Base-by-base conservation (phyloP, 352 stramenopile species). In the Halophytophthora polymorphica region DNA sequence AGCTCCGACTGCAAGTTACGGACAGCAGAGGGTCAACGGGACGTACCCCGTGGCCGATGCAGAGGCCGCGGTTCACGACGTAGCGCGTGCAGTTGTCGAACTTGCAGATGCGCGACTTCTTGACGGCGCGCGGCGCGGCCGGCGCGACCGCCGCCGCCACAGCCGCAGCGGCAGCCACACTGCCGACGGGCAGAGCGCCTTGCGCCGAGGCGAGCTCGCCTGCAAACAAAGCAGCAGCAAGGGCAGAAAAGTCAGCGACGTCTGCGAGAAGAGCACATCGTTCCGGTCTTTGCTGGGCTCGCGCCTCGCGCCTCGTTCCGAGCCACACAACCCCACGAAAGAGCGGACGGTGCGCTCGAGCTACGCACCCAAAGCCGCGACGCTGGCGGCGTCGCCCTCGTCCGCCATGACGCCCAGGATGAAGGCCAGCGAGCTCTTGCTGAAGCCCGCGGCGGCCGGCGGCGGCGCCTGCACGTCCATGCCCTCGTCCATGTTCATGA, bases 31-130 rank as follows among this genome's bases (percentile, higher is more conserved):
- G 8, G 7, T 40, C 44, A 28, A 28, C 15, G 23, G 28, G 47
- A 73, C 64, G 45, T 52, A 73, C 64, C 23, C 82, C 82, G 55
- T 92, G 82, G 42, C 75, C 74, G 50, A 88, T 87, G 48, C 79
- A 92, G 13, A 88, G 67, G 13, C 83, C 80, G 39, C 79, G 78
- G 58, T 88, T 86, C 22, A 89, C 74, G 34, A 88, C 75, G 52
- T 88, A 90, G 33, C 74, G 73, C 18, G 74, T 88, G 61, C 82
- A 92, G 51, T 73, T 73, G 8, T 89, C 71, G 44, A 86, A 71
- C 53, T 87, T 87, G 66, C 82, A 92, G 33, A 87, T 85, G 22
- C 81, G 74, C 50, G 79, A 88, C 34, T 83, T 86, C 51, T 88
- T 84, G 19, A 84, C 59, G 25, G 8, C 25, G 25, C 25, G 25